These are phyloP conservation scores for Grosmannia huntii DNA, from an alignment of 2,329 filamentous ascomycete genomes.

Conservation along the genomic window DNA sequence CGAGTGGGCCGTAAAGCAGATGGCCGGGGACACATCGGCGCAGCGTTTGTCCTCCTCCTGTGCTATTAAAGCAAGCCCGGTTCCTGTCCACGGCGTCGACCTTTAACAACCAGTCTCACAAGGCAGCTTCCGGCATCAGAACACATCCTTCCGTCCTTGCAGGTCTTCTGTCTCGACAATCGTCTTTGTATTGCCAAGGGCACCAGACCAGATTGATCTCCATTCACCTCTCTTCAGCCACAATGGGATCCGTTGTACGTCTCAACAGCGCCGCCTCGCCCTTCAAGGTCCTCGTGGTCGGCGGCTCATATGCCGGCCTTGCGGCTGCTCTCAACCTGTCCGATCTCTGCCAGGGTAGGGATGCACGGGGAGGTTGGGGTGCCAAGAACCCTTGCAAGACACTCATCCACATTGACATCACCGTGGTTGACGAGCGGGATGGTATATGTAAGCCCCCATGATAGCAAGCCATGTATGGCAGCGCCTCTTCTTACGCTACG, in stretches of 20 bases:
- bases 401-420: constrained; percentile 50
- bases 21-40: neutral
- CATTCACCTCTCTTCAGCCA: neutral
- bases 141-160: neutral
- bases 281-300: constrained; percentile 51
- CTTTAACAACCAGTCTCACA: neutral
- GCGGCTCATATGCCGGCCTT: constrained; percentile 62
- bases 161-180: neutral
- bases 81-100: neutral
- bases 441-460: constrained; percentile 54
- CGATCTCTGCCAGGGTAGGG: constrained; percentile 47
- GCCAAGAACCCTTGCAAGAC: constrained; percentile 6
- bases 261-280: constrained; percentile 14
- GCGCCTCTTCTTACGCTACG: neutral
- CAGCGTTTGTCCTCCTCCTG: neutral
- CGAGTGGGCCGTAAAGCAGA: neutral
- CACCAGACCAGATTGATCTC: neutral
- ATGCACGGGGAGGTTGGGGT: constrained; percentile 29
- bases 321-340: constrained; percentile 53
- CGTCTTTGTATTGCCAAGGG: neutral
- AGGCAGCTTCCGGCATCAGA: neutral
- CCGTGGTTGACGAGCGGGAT: constrained; percentile 66
- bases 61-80: neutral
- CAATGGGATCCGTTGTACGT: constrained; percentile 6
- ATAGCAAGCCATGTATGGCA: neutral